Conservation (phyloP, 2,329 filamentous ascomycete species). For the Pseudogymnoascus sp. region DNA sequence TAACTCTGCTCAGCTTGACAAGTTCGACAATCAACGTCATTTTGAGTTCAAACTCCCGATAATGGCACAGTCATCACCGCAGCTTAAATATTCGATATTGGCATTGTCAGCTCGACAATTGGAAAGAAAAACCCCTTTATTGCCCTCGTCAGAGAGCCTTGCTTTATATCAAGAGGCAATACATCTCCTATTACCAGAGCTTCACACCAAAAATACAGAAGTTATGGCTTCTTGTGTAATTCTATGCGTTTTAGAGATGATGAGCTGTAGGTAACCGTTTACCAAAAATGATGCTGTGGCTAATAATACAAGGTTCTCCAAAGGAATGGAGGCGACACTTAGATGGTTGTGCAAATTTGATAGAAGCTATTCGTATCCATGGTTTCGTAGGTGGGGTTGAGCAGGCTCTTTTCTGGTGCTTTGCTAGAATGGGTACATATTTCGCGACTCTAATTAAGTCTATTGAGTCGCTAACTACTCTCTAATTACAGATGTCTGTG, state of each 20-base stretch:
- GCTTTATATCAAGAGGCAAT: constrained; percentile 45
- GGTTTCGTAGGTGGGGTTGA: constrained; percentile 42
- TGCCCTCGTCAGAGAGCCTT: constrained; percentile 37
- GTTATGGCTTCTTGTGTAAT: constrained; percentile 47
- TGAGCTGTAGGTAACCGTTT: constrained; percentile 32
- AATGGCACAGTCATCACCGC: constrained; percentile 36
- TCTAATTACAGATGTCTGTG: constrained; percentile 36
- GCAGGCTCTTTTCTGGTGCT: constrained; percentile 47
- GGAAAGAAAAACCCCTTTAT: constrained; percentile 36
- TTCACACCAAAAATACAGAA: constrained; percentile 40
- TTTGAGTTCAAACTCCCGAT: constrained; percentile 42
- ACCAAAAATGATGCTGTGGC: background rate
- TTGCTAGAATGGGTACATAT: constrained; percentile 41
- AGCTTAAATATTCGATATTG: constrained; percentile 42
- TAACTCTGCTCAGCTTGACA: constrained; percentile 35
- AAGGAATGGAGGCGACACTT: constrained; percentile 44
- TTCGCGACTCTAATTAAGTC: background rate
- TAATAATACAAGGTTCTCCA: constrained; percentile 25
- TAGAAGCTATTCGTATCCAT: constrained; percentile 43
- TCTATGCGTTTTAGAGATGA: constrained; percentile 47
- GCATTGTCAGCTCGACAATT: constrained; percentile 45
- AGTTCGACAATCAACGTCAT: constrained; percentile 42
- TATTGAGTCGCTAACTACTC: background rate
- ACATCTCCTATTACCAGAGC: constrained; percentile 38
- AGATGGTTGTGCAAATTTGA: constrained; percentile 43